These are phyloP conservation scores for Cotoneaster glaucophyllus DNA, from an alignment of 306 rosid genomes.

Conservation along the genomic window DNA sequence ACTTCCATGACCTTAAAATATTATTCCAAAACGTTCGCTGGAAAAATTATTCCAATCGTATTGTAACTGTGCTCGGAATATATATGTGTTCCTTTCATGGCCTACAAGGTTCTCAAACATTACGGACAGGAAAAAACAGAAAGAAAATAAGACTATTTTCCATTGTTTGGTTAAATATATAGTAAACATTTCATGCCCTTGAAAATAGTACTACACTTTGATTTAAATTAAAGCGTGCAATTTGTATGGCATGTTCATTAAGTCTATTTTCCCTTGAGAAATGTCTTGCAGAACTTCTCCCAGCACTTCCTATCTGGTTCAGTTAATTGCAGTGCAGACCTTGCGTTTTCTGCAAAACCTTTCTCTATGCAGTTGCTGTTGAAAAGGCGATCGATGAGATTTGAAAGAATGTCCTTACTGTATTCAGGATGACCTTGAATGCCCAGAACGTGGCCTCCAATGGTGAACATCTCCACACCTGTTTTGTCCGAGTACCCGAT, in stretches of 20 bases:
- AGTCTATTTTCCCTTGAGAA: conserved; percentile 38
- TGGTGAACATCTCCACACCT: conserved; percentile 58
- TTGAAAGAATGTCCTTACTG: conserved; percentile 43
- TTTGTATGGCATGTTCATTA: too few relatives aligned
- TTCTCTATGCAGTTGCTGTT: conserved; percentile 31
- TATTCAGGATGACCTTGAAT: conserved; percentile 79
- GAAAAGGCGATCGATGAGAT: conserved; percentile 52
- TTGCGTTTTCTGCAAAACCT: conserved; percentile 46
- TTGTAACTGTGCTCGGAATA: background rate
- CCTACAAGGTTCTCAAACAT: background rate
- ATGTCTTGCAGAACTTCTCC: conserved; percentile 51
- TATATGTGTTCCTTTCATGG: background rate
- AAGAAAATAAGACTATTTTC: too few relatives aligned
- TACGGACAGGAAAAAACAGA: background rate
- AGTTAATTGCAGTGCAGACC: conserved; percentile 24
- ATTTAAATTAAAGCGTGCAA: background rate
- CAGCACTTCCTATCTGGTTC: conserved; percentile 50
- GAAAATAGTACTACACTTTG: background rate
- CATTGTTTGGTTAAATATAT: too few relatives aligned
- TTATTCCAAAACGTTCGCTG: background rate
- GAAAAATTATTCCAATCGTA: background rate
- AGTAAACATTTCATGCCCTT: too few relatives aligned
- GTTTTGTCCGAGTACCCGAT: conserved; percentile 58
- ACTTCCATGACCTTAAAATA: background rate
- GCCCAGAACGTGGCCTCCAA: conserved; percentile 51